phyloP scores from a whole-genome alignment of 805 yeast genomes.

The Saturnispora hagleri region DNA sequence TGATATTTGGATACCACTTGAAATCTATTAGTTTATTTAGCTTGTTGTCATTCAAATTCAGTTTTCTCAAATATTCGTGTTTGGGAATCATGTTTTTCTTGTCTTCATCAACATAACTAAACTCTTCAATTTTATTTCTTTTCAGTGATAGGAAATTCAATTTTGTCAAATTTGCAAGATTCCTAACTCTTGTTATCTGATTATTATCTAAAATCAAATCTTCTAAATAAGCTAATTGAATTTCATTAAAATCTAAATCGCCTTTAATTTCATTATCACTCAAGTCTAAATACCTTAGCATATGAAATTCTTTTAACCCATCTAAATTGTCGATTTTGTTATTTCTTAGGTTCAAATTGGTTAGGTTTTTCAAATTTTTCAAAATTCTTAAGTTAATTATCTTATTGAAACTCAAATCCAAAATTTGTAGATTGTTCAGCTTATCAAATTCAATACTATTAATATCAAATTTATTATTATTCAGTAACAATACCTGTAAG shows the following conservation, averaged over 20 bases:
- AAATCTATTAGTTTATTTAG: constrained; percentile 19
- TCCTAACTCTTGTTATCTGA: constrained; percentile 25
- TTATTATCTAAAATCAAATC: constrained; percentile 38
- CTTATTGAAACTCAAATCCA: constrained; percentile 33
- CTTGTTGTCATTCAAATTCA: constrained; percentile 9
- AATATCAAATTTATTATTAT: constrained; percentile 32
- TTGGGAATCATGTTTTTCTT: constrained; percentile 26
- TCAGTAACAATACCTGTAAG: constrained; percentile 31
- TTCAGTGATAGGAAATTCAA: constrained; percentile 34
- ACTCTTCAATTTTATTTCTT: constrained; percentile 30
- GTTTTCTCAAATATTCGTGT: constrained; percentile 9
- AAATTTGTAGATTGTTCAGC: constrained; percentile 33
- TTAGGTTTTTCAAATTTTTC: constrained; percentile 33
- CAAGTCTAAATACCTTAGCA: constrained; percentile 33
- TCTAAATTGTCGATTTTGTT: constrained; percentile 30
- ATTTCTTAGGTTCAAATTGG: constrained; percentile 29
- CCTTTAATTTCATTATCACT: constrained; percentile 35
- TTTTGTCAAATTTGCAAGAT: constrained; percentile 29
- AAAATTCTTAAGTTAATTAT: constrained; percentile 32
- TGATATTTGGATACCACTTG: constrained; percentile 29
- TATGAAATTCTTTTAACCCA: constrained; percentile 31
- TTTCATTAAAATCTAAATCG: constrained; percentile 28
- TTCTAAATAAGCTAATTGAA: constrained; percentile 32
- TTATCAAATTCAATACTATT: constrained; percentile 32
- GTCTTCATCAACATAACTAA: constrained; percentile 13